phyloP scores from a whole-genome alignment of 352 stramenopile genomes.

The Phytophthora idaei region DNA sequence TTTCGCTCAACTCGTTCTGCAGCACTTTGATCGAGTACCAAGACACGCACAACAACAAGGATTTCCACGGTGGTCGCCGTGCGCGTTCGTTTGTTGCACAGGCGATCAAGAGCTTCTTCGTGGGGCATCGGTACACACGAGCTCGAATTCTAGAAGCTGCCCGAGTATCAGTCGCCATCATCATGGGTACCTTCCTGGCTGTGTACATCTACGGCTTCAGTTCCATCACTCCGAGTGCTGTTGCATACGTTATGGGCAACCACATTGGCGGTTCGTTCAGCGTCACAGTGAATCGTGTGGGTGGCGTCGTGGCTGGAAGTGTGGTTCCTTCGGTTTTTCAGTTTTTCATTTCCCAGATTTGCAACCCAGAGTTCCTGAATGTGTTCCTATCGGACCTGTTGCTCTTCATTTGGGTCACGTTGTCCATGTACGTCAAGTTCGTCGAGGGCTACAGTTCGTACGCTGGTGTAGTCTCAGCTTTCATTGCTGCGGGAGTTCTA shows the following conservation, averaged over 20 bases:
- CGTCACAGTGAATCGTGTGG: slow-evolving; percentile 83
- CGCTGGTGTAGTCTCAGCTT: slow-evolving; percentile 71
- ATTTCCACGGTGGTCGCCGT: slow-evolving; percentile 48
- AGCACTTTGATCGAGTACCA: slow-evolving; percentile 77
- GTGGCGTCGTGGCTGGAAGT: slow-evolving; percentile 80
- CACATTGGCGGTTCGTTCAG: slow-evolving; percentile 81
- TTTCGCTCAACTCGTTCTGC: slow-evolving; percentile 87
- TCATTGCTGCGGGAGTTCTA: slow-evolving; percentile 68
- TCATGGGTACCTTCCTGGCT: slow-evolving; percentile 63
- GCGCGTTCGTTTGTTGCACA: slow-evolving; percentile 50
- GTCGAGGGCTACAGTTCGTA: slow-evolving; percentile 70
- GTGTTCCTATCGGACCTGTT: slow-evolving; percentile 50
- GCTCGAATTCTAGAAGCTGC: slow-evolving; percentile 15
- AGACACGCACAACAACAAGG: slow-evolving; percentile 64
- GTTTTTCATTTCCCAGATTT: slow-evolving; percentile 81
- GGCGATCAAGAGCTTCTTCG: slow-evolving; percentile 52
- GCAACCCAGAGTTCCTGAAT: slow-evolving; percentile 40
- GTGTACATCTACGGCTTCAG: slow-evolving; percentile 83
- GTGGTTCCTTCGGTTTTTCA: slow-evolving; percentile 84
- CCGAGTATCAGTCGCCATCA: slow-evolving; percentile 44
- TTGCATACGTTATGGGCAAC: slow-evolving; percentile 85
- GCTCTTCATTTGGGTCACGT: slow-evolving; percentile 73
- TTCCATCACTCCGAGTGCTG: slow-evolving; percentile 55
- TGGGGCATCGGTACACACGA: slow-evolving; percentile 17
- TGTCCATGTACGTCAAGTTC: slow-evolving; percentile 74